phyloP scores from a whole-genome alignment of 306 rosid species.

The Echinosophora koreensis region DNA sequence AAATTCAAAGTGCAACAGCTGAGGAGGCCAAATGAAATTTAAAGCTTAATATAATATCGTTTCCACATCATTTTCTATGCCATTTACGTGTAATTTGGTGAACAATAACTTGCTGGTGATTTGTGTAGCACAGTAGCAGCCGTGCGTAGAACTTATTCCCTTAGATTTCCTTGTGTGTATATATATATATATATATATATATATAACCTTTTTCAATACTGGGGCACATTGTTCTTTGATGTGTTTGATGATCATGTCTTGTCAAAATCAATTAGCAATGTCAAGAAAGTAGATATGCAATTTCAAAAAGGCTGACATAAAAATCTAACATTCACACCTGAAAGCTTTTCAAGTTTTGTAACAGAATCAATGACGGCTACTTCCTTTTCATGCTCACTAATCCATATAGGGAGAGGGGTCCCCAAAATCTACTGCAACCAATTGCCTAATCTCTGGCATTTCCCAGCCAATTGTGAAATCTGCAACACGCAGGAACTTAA shows the following conservation, averaged over 20 bases:
- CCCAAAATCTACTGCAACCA: constrained; percentile 99
- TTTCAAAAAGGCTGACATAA: constrained; percentile 25
- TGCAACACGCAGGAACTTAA: constrained; percentile 37
- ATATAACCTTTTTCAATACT: not conserved
- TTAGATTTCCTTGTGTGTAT: not conserved
- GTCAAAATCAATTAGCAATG: constrained; percentile 3
- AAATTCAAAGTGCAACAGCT: constrained; percentile 37
- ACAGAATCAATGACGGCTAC: constrained; percentile 78
- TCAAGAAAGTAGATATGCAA: constrained; percentile 3
- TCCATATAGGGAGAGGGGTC: constrained; percentile 96
- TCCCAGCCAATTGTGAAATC: constrained; percentile 98
- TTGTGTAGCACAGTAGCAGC: not conserved
- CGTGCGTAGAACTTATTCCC: not conserved
- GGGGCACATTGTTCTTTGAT: not conserved
- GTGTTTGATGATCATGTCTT: not conserved
- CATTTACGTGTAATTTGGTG: constrained; percentile 10
- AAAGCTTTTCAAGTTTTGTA: constrained; percentile 84
- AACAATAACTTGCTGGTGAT: constrained; percentile 4
- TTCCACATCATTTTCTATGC: not conserved
- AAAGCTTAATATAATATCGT: not conserved
- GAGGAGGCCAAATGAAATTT: constrained; percentile 48
- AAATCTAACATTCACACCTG: constrained; percentile 79
- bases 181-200: not conserved
- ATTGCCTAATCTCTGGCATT: constrained; percentile 99
- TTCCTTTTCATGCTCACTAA: constrained; percentile 90